Base-by-base conservation (phyloP, 306 rosid genomes). In the Cicer arietinum region DNA sequence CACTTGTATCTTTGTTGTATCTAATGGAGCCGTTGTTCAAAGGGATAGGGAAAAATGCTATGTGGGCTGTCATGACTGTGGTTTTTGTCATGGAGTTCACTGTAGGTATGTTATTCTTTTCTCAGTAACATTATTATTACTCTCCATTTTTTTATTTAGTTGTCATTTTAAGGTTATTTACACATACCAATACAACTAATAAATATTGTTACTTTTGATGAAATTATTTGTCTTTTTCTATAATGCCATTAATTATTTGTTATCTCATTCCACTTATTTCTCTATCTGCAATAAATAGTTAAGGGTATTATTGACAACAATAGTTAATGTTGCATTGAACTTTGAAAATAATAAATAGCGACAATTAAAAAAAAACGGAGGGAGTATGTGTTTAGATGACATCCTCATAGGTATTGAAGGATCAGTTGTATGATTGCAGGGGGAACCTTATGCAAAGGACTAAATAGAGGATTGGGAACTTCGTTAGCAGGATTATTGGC, bases 11-110 rank as follows among this genome's bases (percentile, higher is more conserved):
- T 45, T 76, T 91, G 85, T 7, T 93, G 16, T 91, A 89, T 82
- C 84, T 93, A 30, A 30, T 82, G 76, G 88, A 91, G 57, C 93
- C 97, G 35, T 83, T 88, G 80, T 92, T 79, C 86, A 46, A 83
- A 63, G 90, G 96, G 16, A 65, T 88, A 41, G 97, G 98, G 0
- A 30, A 76, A 42, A 89, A 82, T 77, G 96, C 97, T 52, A 87
- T 89, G 69, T 93, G 96, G 98, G 97, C 98, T 64, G 92, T 93
- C 83, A 89, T 93, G 96, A 93, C 98, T 45, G 98, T 93, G 37
- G 98, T 91, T 60, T 94, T 93, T 74, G 98, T 93, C 9, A 86
- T 91, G 8, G 98, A 93, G 84, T 93, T 91, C 82, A 93, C 98
- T 25, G 97, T 88, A 52, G 98, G 97, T 88, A 56, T 3, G 68